phyloP scores from a whole-genome alignment of 2,329 filamentous ascomycete genomes.

The Trichoderma guizhouense region DNA sequence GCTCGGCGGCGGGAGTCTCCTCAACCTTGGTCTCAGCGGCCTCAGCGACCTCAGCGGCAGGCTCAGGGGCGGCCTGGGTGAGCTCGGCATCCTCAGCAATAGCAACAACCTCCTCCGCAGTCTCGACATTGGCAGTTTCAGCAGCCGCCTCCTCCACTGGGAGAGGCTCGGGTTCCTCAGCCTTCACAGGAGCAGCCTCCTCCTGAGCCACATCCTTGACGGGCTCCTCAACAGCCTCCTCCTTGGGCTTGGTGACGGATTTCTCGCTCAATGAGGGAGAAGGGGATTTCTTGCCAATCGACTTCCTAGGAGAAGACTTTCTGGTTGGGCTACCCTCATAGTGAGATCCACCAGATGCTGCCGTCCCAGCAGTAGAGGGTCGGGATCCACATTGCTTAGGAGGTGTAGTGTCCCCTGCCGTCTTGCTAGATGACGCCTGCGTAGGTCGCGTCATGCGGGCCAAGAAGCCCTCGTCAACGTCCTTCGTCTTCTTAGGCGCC shows the following conservation, averaged over 20 bases:
- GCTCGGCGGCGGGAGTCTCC: background rate
- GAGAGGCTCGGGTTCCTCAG: background rate
- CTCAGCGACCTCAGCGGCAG: background rate
- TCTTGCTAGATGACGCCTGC: constrained; percentile 64
- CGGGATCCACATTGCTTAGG: constrained; percentile 39
- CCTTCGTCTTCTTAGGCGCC: constrained; percentile 49
- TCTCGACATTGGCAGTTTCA: constrained; percentile 19
- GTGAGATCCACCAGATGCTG: background rate
- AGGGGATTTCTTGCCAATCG: background rate
- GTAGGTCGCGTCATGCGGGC: constrained; percentile 82
- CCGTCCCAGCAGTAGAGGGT: constrained; percentile 5
- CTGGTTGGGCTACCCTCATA: background rate
- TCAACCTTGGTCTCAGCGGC: background rate
- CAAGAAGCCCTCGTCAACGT: constrained; percentile 67
- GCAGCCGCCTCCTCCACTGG: constrained; percentile 15
- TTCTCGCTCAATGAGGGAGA: background rate
- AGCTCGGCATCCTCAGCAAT: constrained; percentile 15
- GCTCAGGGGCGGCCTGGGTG: constrained; percentile 8
- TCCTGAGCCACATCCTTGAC: constrained; percentile 1
- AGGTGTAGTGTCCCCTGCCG: constrained; percentile 52
- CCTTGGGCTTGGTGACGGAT: background rate
- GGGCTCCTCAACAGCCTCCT: constrained; percentile 11
- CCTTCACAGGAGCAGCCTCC: constrained; percentile 2
- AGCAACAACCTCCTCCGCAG: constrained; percentile 15
- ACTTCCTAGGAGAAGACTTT: constrained; percentile 8